These are phyloP conservation scores for Fusarium devonianum DNA, from an alignment of 2,329 filamentous ascomycete genomes.

Conservation along the genomic window DNA sequence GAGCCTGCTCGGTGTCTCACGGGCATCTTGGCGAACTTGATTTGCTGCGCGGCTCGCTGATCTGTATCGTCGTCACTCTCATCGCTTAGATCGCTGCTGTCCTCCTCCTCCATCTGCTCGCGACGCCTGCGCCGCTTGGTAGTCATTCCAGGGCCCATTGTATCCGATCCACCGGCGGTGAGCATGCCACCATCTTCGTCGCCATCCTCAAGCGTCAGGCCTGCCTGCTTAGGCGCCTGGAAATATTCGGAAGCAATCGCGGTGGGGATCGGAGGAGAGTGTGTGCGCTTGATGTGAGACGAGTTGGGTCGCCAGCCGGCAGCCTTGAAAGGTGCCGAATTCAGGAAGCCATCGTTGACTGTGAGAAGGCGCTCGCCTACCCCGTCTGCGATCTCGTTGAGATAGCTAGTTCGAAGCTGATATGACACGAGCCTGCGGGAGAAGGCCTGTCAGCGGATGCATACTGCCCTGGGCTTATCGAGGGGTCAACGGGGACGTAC, in stretches of 20 bases:
- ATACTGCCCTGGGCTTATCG: background rate
- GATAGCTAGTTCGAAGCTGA: constrained; percentile 80
- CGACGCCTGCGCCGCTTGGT: constrained; percentile 71
- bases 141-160: constrained; percentile 70
- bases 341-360: constrained; percentile 79
- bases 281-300: constrained; percentile 79
- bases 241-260: constrained; percentile 86
- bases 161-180: constrained; percentile 71
- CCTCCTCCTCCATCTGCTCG: constrained; percentile 83
- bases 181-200: constrained; percentile 77
- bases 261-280: constrained; percentile 86
- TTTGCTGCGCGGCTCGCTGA: constrained; percentile 82
- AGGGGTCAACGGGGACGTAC: constrained; percentile 36
- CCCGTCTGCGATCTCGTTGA: constrained; percentile 81
- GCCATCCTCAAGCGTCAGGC: constrained; percentile 72
- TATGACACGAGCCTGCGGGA: constrained; percentile 75
- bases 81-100: constrained; percentile 85
- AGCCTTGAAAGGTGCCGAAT: constrained; percentile 81
- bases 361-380: constrained; percentile 85
- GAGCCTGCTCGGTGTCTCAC: constrained; percentile 85
- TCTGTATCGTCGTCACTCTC: constrained; percentile 83
- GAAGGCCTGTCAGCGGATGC: constrained; percentile 28
- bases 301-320: constrained; percentile 81
- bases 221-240: constrained; percentile 70
- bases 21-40: constrained; percentile 97